phyloP scores from a whole-genome alignment of 2,329 filamentous ascomycete species.

The Epichloe uncinata region DNA sequence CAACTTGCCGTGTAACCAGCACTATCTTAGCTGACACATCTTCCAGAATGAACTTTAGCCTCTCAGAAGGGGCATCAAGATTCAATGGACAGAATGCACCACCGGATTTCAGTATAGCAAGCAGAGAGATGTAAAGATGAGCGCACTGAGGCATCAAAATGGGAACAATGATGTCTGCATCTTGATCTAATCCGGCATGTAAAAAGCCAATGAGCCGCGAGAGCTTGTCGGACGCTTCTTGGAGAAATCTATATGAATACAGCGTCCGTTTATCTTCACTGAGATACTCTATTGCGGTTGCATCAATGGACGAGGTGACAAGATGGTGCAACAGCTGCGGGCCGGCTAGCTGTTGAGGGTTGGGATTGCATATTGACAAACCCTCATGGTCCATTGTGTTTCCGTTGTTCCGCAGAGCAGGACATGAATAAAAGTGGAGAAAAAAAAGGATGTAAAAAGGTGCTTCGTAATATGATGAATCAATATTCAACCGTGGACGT shows the following conservation, averaged over 20 bases:
- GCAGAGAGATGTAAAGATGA: conserved; percentile 61
- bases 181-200: conserved; percentile 1
- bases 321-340: conserved; percentile 43
- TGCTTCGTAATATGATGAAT: neutral
- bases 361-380: conserved; percentile 34
- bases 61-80: conserved; percentile 61
- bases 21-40: conserved; percentile 61
- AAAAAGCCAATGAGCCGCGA: conserved; percentile 32
- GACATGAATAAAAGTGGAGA: neutral
- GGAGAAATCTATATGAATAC: conserved; percentile 51
- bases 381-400: conserved; percentile 14
- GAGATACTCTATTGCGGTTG: conserved; percentile 21
- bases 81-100: conserved; percentile 78
- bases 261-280: conserved; percentile 15
- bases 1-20: conserved; percentile 44
- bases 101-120: conserved; percentile 70
- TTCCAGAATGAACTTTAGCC: conserved; percentile 66
- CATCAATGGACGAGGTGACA: conserved; percentile 28
- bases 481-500: neutral
- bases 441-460: neutral
- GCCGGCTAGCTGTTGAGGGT: conserved; percentile 26
- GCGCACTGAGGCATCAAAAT: conserved; percentile 66
- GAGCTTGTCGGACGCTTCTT: conserved; percentile 41
- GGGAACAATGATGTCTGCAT: conserved; percentile 46
- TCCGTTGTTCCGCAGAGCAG: neutral